phyloP scores from a whole-genome alignment of 768 basidiomycete species.

The Trametes cingulata region DNA sequence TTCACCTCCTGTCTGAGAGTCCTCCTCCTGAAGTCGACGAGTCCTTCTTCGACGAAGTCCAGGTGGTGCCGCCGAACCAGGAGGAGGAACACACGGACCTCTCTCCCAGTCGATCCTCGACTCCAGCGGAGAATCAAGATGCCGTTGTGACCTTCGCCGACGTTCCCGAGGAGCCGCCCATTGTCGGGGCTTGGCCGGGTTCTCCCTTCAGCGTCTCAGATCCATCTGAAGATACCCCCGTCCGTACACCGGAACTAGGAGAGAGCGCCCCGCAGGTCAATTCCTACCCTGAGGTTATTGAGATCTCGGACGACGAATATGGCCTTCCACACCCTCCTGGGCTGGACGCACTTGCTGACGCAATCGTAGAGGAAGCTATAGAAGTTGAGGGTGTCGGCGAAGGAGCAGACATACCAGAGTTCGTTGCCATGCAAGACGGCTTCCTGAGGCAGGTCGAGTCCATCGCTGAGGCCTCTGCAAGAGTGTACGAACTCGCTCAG shows the following conservation, averaged over 20 bases:
- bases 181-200: slow-evolving; percentile 23
- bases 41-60: not conserved
- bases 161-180: slow-evolving; percentile 4
- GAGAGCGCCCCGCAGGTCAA: not conserved
- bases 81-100: slow-evolving; percentile 21
- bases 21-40: not conserved
- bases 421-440: not conserved
- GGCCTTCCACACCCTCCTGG: not conserved
- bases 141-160: not conserved
- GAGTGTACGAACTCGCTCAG: not conserved
- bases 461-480: not conserved
- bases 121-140: not conserved
- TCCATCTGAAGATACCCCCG: not conserved
- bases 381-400: not conserved
- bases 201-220: not conserved
- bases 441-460: not conserved
- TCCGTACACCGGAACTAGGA: not conserved
- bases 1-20: slow-evolving; percentile 7
- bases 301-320: slow-evolving; percentile 15
- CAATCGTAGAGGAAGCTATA: not conserved
- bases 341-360: not conserved
- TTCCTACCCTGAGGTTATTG: slow-evolving; percentile 7
- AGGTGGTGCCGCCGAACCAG: not conserved
- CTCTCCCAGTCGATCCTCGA: slow-evolving; percentile 14
- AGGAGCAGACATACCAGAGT: not conserved